Conservation (phyloP, 768 basidiomycete genomes). For the Tricholoma sp. region DNA sequence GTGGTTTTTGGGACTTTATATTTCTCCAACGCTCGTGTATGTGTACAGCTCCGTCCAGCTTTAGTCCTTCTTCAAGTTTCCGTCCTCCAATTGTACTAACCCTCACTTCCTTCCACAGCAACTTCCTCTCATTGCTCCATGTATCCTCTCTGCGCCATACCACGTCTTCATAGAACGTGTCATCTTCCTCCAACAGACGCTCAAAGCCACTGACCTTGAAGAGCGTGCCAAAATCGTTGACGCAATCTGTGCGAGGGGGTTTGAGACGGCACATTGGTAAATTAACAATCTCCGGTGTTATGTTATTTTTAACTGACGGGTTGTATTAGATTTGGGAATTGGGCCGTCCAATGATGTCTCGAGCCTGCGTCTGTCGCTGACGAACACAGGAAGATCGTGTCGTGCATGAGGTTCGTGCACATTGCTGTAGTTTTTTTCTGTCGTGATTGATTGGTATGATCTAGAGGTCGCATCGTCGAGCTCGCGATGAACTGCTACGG, state of each 20-base stretch:
- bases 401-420: conserved; percentile 71
- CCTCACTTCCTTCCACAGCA: conserved; percentile 49
- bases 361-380: conserved; percentile 73
- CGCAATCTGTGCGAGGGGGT: conserved; percentile 77
- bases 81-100: too few relatives aligned
- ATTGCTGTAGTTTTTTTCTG: background rate
- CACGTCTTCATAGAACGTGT: conserved; percentile 77
- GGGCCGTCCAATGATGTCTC: conserved; percentile 84
- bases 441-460: conserved; percentile 1
- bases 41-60: conserved; percentile 4
- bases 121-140: conserved; percentile 80
- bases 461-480: conserved; percentile 77
- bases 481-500: conserved; percentile 87
- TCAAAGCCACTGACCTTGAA: conserved; percentile 60
- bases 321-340: conserved; percentile 70
- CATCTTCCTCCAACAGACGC: conserved; percentile 69
- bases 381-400: conserved; percentile 74
- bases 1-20: too few relatives aligned
- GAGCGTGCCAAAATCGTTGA: conserved; percentile 83
- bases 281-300: background rate
- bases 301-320: background rate
- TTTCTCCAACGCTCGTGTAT: too few relatives aligned
- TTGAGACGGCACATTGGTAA: conserved; percentile 88
- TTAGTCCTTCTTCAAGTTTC: too few relatives aligned
- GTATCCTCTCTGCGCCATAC: conserved; percentile 85